Conservation (phyloP, 2,329 filamentous ascomycete genomes). For the Colletotrichum melonis region DNA sequence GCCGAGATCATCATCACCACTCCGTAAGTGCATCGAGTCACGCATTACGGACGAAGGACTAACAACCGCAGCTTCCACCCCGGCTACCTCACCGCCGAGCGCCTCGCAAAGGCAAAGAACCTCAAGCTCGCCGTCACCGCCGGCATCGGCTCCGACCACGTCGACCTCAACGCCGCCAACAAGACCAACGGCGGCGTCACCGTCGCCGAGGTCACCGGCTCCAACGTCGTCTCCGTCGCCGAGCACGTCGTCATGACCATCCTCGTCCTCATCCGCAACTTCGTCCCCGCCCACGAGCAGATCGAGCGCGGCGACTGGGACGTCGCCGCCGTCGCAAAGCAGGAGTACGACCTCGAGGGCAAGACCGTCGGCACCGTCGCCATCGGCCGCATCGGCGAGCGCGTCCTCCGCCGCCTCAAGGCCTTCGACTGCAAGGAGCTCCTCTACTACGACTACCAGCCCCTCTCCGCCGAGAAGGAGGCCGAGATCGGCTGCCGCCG, state of each 20-base stretch:
- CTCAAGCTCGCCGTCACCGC: slow-evolving; percentile 97
- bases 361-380: slow-evolving; percentile 99
- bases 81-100: slow-evolving; percentile 96
- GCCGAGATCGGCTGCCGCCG: slow-evolving; percentile 95
- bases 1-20: slow-evolving; percentile 99
- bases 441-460: slow-evolving; percentile 99
- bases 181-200: slow-evolving; percentile 98
- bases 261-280: slow-evolving; percentile 95
- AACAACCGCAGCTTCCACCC: slow-evolving; percentile 83
- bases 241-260: slow-evolving; percentile 99
- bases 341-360: slow-evolving; percentile 96
- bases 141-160: slow-evolving; percentile 98
- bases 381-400: slow-evolving; percentile 97
- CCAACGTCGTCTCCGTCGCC: slow-evolving; percentile 97
- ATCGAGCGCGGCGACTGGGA: slow-evolving; percentile 92
- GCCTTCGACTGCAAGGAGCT: slow-evolving; percentile 99
- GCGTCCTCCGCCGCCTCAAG: slow-evolving; percentile 95
- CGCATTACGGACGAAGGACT: neutral
- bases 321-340: slow-evolving; percentile 95
- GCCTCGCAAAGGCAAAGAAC: slow-evolving; percentile 97
- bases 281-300: slow-evolving; percentile 96
- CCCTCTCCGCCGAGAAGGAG: slow-evolving; percentile 85
- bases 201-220: slow-evolving; percentile 96
- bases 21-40: slow-evolving; percentile 68
- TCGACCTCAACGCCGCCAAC: slow-evolving; percentile 97